Evolutionary conservation across 179 eudicot species (phyloP), one percentile per base, ranked within the genome.

Genomic region (Sideroxylon spinosum): DNA sequence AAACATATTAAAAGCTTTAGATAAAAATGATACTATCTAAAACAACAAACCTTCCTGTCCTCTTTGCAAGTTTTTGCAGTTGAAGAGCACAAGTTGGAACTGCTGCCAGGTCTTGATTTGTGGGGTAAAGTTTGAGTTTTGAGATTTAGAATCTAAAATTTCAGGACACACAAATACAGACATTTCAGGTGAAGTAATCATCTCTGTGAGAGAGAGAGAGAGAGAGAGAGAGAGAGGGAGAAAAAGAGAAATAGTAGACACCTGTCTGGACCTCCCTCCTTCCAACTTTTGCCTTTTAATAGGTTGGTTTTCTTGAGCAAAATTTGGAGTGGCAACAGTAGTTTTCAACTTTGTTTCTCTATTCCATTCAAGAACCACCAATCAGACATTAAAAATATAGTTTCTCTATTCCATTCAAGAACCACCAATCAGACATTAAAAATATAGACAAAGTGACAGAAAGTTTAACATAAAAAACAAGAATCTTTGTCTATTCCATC

Each of bases 201-300:
- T 20, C n/a, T 1, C 26, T 48, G 56, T 78, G 2, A 20, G 19
- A 48, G 6, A 48, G 7, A 62, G 7, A 69, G 9, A 57, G 4
- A 9, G 29, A 56, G 69, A 12, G 22, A 17, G 5, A 70, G 16
- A 32, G 10, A 22, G 9, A n/a, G 28, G 44, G 44, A 6, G 3
- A 37, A 10, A 64, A 23, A 46, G n/a, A 28, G 23, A 53, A 49
- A 37, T 3, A 37, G 4, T n/a, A 82, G 90, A 50, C 28, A 93
- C 99, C 91, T 90, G 94, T 76, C 96, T 86, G 65, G 93, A 78
- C 78, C 83, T 85, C 52, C 98, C 98, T 63, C 87, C 92, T 49
- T 94, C 99, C 66, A 95, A 84, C 82, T 92, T 95, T 76, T 95
- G 98, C 79, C 90, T 92, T 85, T 95, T 95, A 71, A 93, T 84